Base-by-base conservation (phyloP, 2,329 filamentous ascomycete genomes). In the Monosporascus ibericus region DNA sequence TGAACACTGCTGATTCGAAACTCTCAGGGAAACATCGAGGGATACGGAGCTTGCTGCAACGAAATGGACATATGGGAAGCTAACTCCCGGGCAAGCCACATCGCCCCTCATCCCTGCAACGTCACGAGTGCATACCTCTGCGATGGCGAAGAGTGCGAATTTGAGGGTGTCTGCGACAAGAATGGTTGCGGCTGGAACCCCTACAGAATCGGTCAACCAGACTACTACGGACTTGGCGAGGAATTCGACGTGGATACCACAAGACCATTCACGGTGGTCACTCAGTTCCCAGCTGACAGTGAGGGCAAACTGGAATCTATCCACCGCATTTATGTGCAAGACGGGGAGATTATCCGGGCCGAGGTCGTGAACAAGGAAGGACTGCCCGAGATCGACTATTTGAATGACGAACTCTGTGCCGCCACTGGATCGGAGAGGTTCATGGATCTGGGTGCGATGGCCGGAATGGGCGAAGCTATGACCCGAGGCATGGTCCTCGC, bases 401-500 rank as follows among this genome's bases (percentile, higher is more conserved):
- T 69, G 27, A 68, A 67, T 42, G 68, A 71, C 51, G 62, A 64
- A 36, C 72, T 65, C 60, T 73, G 71, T 61, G 52, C 51, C 17
- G 65, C 65, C 14, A 68, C 65, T 8, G 66, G 67, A 48, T 63
- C 68, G 6, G 57, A 57, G 4, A 52, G 58, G 27, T 71, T 70
- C 60, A 60, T 65, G 56, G 59, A 57, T 46, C 60, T 74, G 3
- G 74, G 73, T 39, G 74, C 65, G 22, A 68, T 72, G 53, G 68
- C 68, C 57, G 69, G 60, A 5, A 74, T 76, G 67, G 74, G 74
- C 36, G 68, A 73, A 37, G 68, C 73, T 5, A 60, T 77, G 57
- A 62, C 61, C 27, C 64, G 74, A 27, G 72, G 72, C 44, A 78
- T 79, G 76, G 75, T 78, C 1, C 63, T 79, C n/a, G 70, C 72